Percentiles rank a stretch among this genome's conserved stretches.
phyloP scores from a whole-genome alignment of 2,329 filamentous ascomycete genomes.

The Amauroascus verrucosus region DNA sequence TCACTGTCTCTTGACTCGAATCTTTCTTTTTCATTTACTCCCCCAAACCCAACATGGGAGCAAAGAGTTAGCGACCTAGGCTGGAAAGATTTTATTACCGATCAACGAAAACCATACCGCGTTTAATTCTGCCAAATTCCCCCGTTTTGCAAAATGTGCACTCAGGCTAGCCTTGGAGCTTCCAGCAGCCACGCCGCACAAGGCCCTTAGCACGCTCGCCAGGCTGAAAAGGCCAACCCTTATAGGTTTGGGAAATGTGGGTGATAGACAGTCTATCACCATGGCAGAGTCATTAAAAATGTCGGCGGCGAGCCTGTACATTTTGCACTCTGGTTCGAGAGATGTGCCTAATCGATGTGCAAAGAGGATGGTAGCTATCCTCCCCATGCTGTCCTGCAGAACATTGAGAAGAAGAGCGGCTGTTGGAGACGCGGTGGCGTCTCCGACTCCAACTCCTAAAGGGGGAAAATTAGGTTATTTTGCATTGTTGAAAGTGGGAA shows the following conservation, averaged over 20 bases:
- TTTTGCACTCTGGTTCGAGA: constrained; percentile 84
- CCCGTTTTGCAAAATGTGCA: constrained; percentile 77
- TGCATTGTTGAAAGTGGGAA: neutral
- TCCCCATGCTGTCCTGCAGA: constrained; percentile 68
- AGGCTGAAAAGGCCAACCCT: constrained; percentile 50
- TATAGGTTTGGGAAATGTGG: constrained; percentile 53
- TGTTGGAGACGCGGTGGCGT: constrained; percentile 67
- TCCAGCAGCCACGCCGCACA: constrained; percentile 84
- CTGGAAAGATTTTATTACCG: neutral
- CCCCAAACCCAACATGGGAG: constrained; percentile 3
- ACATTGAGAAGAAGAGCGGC: constrained; percentile 73
- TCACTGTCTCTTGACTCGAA: constrained; percentile 87
- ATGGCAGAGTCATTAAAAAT: constrained; percentile 81
- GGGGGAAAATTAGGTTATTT: neutral
- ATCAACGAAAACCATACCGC: constrained; percentile 44
- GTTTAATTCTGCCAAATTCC: constrained; percentile 87
- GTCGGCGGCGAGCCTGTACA: constrained; percentile 76
- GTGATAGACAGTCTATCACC: constrained; percentile 73
- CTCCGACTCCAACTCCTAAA: constrained; percentile 67
- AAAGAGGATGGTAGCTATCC: constrained; percentile 76
- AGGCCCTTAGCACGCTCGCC: constrained; percentile 51
- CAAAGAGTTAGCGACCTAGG: neutral
- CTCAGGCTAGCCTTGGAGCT: constrained; percentile 84
- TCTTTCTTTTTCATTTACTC: constrained; percentile 50
- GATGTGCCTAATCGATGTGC: constrained; percentile 71